Evolutionary conservation across 495 filamentous ascomycete genomes (phyloP).

Genomic region (Neurospora sp.): DNA sequence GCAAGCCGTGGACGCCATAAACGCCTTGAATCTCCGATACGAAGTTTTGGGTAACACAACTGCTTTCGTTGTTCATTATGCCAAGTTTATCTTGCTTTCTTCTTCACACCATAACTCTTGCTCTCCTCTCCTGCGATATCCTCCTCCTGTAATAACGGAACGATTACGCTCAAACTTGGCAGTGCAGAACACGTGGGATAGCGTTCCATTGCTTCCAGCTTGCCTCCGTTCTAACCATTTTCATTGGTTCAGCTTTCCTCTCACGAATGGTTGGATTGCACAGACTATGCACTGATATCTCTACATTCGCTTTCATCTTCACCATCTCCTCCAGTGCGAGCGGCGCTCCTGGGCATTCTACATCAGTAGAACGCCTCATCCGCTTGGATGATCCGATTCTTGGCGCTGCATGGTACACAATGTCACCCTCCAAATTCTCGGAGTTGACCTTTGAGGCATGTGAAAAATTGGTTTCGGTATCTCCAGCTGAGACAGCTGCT

Average conservation of each 20-base stretch:
- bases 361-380: not conserved
- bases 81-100: not conserved
- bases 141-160: not conserved
- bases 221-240: not conserved
- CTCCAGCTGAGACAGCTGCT: not conserved
- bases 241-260: not conserved
- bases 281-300: not conserved
- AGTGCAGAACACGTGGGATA: not conserved
- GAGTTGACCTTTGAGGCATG: not conserved
- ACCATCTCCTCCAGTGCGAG: not conserved
- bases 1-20: not conserved
- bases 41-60: not conserved
- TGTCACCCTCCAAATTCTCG: not conserved
- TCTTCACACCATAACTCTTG: not conserved
- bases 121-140: not conserved
- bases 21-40: not conserved
- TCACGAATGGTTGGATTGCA: not conserved
- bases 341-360: not conserved
- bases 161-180: not conserved
- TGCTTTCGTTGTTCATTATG: not conserved
- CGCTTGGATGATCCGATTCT: not conserved
- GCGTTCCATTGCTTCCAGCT: not conserved
- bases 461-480: not conserved
- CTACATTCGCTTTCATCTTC: not conserved
- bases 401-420: not conserved